phyloP scores from a whole-genome alignment of 257 asterid genomes.

The Linderniella brevidens region DNA sequence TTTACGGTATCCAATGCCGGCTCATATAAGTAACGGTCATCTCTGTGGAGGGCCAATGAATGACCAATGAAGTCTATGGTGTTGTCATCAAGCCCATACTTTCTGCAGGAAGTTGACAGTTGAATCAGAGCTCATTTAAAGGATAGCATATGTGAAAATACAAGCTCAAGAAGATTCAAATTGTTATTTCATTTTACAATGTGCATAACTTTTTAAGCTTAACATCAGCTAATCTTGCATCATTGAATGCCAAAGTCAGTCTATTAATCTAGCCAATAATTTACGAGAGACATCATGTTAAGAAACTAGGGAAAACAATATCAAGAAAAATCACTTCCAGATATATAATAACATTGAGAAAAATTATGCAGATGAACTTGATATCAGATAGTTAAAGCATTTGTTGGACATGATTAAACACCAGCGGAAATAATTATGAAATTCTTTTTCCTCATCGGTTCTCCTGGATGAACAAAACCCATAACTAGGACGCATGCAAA shows the following conservation, averaged over 20 bases:
- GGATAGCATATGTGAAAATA: slow-evolving; percentile 1
- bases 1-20: slow-evolving; percentile 85
- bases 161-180: not conserved
- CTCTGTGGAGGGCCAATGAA: slow-evolving; percentile 84
- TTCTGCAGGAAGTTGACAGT: slow-evolving; percentile 33
- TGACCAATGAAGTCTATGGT: slow-evolving; percentile 90
- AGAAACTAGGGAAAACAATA: slow-evolving; percentile 1
- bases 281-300: not conserved
- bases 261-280: slow-evolving; percentile 4
- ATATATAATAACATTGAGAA: no score
- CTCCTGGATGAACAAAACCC: no score
- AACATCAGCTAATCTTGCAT: no score
- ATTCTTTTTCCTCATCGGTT: no score
- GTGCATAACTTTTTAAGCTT: not conserved
- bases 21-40: slow-evolving; percentile 68
- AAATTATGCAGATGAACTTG: no score
- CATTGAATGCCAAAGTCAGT: not conserved
- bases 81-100: slow-evolving; percentile 90
- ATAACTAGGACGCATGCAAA: no score
- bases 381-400: no score
- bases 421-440: no score
- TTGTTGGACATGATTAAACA: no score
- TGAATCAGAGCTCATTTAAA: slow-evolving; percentile 3
- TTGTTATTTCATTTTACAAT: not conserved
- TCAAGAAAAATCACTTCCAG: no score